phyloP scores from a whole-genome alignment of 768 basidiomycete genomes.

The Phanerochaete carnosa region DNA sequence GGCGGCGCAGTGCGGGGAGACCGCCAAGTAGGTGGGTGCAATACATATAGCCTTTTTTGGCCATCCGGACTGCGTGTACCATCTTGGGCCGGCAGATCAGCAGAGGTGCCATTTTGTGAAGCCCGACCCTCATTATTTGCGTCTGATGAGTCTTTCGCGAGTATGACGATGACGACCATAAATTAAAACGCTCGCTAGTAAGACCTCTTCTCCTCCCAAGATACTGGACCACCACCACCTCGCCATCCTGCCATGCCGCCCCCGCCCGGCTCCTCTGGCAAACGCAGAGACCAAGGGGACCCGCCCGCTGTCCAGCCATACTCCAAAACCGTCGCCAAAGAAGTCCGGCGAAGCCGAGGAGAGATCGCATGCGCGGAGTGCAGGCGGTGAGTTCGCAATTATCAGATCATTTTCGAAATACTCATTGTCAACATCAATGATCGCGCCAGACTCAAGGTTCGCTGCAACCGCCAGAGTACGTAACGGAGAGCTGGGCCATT shows the following conservation, averaged over 20 bases:
- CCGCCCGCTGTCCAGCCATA: conserved; percentile 1
- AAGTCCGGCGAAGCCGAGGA: conserved; percentile 22
- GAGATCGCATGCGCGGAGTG: conserved; percentile 32
- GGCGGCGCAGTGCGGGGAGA: not conserved
- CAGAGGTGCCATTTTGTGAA: not conserved
- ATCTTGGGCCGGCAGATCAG: not conserved
- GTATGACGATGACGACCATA: not conserved
- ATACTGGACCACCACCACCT: not conserved
- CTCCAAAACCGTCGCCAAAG: conserved; percentile 17
- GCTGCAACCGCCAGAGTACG: conserved; percentile 25
- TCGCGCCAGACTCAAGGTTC: conserved; percentile 22
- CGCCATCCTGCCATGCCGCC: conserved; percentile 1
- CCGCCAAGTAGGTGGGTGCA: not conserved
- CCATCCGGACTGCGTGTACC: not conserved
- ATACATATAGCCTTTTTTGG: conserved; percentile 3
- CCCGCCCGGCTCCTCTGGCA: not conserved
- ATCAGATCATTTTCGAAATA: not conserved
- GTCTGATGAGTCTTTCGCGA: conserved; percentile 2
- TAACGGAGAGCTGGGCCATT: not conserved
- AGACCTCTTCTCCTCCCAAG: not conserved
- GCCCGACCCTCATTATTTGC: not conserved
- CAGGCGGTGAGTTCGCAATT: conserved; percentile 19
- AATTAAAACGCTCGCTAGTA: not conserved
- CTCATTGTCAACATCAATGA: not conserved
- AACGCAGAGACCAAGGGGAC: conserved; percentile 4